Base-by-base conservation (phyloP, 345 rosid genomes). In the Erysimum cheiranthoides region DNA sequence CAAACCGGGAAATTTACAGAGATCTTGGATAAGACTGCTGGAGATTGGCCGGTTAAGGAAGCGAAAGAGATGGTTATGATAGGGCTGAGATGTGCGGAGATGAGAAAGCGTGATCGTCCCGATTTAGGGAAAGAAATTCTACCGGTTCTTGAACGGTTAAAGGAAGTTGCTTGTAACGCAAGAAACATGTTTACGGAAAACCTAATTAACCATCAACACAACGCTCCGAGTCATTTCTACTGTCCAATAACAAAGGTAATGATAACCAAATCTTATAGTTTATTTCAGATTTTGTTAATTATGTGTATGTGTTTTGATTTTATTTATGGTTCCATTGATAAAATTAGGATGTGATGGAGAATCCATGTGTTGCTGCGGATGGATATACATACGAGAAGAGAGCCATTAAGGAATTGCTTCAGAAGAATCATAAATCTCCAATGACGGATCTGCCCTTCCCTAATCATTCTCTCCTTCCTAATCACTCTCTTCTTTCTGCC, bases 281-380 rank as follows among this genome's bases (percentile, higher is more conserved):
- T 9, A 46, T 38, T 5, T 28, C 2, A 21, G 25, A 17, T 13
- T 43, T 53, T 18, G 2, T 46, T 6, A 5, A 2, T 10, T 7
- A 5, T n/a, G n/a, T n/a, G n/a, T n/a, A n/a, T 38, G 34, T 45
- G 53, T 16, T 71, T 54, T 17, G 57, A 17, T 54, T 52, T 42
- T 42, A 13, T 31, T 50, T 45, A 62, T 60, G 35, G 25, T 9
- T 67, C 40, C 21, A 0, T 62, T 68, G 28, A 21, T 77, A 52
- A 47, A 36, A 36, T 39, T 87, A 93, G 98, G 96, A 85, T 17
- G 80, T 91, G 4, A 93, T 91, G 97, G 74, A 84, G n/a, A 89
- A 85, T 17, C 98, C 98, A 17, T 87, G 87, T 80, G 98, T 93
- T 49, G 97, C 98, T 35, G 80, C 94, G 10, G 97, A 93, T 70